phyloP scores from a whole-genome alignment of 2,329 filamentous ascomycete genomes.

The Teratosphaeria zuluensis region DNA sequence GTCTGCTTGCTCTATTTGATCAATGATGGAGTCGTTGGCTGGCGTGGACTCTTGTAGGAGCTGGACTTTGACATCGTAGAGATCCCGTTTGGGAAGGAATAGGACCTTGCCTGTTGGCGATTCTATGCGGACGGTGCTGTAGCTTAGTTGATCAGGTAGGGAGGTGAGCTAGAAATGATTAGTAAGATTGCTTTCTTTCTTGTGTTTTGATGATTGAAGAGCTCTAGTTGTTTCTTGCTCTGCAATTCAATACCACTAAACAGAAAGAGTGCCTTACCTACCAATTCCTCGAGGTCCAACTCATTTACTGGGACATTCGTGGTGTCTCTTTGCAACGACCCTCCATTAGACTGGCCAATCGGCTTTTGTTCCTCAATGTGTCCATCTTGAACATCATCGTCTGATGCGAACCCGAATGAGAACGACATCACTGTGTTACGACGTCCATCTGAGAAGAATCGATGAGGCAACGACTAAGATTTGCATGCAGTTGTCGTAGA shows the following conservation, averaged over 20 bases:
- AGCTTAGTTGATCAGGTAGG: slow-evolving; percentile 67
- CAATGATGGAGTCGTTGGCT: slow-evolving; percentile 41
- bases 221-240: neutral
- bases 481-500: neutral
- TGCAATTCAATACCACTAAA: too few relatives aligned
- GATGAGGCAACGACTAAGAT: neutral
- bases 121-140: slow-evolving; percentile 50
- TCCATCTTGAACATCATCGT: neutral
- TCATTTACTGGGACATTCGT: slow-evolving; percentile 14
- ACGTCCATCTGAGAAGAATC: neutral
- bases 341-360: neutral
- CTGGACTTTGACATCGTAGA: slow-evolving; percentile 74
- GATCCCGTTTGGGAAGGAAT: slow-evolving; percentile 59
- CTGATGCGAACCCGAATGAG: neutral
- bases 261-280: slow-evolving; percentile 26
- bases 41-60: slow-evolving; percentile 55
- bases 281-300: slow-evolving; percentile 38
- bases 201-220: slow-evolving; percentile 3
- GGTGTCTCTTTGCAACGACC: neutral
- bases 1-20: slow-evolving; percentile 58
- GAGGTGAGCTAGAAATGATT: slow-evolving; percentile 36
- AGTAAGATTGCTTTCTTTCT: neutral
- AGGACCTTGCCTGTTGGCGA: slow-evolving; percentile 48
- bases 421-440: neutral
- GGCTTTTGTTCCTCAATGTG: neutral